Conservation (phyloP, 1,139 yeast genomes). For the Pichia sp. region DNA sequence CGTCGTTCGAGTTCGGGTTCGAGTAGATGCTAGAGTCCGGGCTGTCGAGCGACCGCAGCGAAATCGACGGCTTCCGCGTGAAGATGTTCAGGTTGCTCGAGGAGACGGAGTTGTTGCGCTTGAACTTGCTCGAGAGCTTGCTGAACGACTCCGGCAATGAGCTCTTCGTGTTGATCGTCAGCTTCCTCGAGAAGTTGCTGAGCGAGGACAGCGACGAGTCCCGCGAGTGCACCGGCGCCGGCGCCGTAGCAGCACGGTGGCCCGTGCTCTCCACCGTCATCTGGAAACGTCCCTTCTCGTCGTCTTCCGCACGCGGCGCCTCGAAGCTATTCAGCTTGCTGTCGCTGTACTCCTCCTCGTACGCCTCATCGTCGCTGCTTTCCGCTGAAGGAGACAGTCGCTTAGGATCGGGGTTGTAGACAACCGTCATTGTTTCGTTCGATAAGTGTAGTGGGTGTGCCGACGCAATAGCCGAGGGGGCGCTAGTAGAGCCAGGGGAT, state of each 20-base stretch:
- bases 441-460: too few species aligned
- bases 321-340: background rate
- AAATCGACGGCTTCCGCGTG: constrained; percentile 9
- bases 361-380: background rate
- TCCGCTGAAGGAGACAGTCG: background rate
- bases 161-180: background rate
- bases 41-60: background rate
- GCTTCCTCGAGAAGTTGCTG: constrained; percentile 6
- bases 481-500: too few species aligned
- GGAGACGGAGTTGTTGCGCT: constrained; percentile 7
- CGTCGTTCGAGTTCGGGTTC: background rate
- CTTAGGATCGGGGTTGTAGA: background rate
- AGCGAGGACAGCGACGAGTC: constrained; percentile 8
- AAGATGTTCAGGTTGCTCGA: constrained; percentile 2
- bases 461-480: too few species aligned
- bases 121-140: constrained; percentile 9
- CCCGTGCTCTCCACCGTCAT: background rate
- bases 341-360: background rate
- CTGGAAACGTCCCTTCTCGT: background rate
- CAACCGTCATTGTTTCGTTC: background rate
- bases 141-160: constrained; percentile 7
- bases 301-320: background rate
- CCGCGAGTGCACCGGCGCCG: constrained; percentile 3
- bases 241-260: background rate
- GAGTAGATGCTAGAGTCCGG: background rate